Evolutionary conservation across 108 stramenopile genomes (phyloP), one percentile per base, ranked within the genome.

Genomic region (Cyclotella cryptica): DNA sequence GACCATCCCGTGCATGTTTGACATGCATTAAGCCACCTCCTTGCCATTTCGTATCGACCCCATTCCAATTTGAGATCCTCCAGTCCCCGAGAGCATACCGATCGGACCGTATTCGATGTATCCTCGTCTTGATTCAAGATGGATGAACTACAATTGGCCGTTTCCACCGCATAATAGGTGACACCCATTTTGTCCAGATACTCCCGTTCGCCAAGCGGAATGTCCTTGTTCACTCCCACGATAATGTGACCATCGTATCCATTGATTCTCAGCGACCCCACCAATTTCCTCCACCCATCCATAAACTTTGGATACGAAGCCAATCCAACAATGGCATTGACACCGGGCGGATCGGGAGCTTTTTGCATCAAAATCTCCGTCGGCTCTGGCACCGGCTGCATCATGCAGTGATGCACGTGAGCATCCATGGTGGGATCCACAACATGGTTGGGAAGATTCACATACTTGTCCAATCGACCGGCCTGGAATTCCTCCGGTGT

Each of bases 201-300:
- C 3, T 67, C 58, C 52, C 68, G 58, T 73, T 83, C 82, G 24
- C 52, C 54, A 1, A 58, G 21, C 17, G 79, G 74, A 26, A 85
- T 74, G 14, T 84, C 69, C 17, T 84, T 81, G 13, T 87, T 65
- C 10, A 93, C 86, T 22, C 83, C 90, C 0, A 93, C 62, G 52
- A 93, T 90, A 57, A 93, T 88, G 53, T 91, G 81, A 15, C 92
- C 92, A 35, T 84, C 68, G 49, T 86, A 92, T 46, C 92, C 92
- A 40, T 88, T 65, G 17, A 75, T 79, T 42, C 92, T 81, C 5
- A 93, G 68, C n/a, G 90, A 87, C 15, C 90, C 90, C 0, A 91
- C 90, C 47, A 89, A 86, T 26, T 69, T 74, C n/a, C 58, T 49
- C 79, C 78, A 84, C 15, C 79, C 79, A 35, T 59, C 42, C 60